Base-by-base conservation (phyloP, 495 filamentous ascomycete genomes). In the Talaromyces nanjingensis region DNA sequence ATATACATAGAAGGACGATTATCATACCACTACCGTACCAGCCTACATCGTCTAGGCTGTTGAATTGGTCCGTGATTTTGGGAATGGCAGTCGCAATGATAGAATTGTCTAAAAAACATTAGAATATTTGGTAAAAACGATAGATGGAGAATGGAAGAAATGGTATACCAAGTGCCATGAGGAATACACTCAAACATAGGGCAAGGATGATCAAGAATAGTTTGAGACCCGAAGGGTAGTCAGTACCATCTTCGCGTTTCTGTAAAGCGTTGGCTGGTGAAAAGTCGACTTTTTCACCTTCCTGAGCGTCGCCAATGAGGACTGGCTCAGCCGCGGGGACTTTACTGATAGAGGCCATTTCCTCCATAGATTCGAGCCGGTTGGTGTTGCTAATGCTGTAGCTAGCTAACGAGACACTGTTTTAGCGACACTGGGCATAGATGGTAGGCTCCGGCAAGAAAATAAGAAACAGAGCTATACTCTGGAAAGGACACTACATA, bases 51-150 rank as follows among this genome's bases (percentile, higher is more conserved):
- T 81, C 76, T 2, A 93, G 75, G n/a, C 87, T 84, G 25, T 89
- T 79, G 74, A 93, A 94, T 53, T 89, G 74, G 70, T 91, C 87
- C 0, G 91, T 93, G 65, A 96, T 93, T 53, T 85, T 86, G 9
- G 91, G 91, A 59, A 93, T 93, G 20, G 91, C 91, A 0, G 91
- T 93, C 8, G 89, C 87, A 59, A 96, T 90, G 67, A 93, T 93
- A 5, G 91, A 89, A 66, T 89, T 88, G 70, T 27, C 27, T 27
- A 27, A 27, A 27, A 27, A 27, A 1, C 27, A 27, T 27, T 27
- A 27, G 27, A 27, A 3, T 27, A 3, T 27, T 27, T 2, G 3
- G 27, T 27, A 27, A 27, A 27, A 27, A 27, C 4, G 4, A 27
- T 27, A 27, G 3, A 27, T 27, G 27, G 27, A 27, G 27, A 27